A percentile compares a stretch with the other conserved stretches of the same genome.
Evolutionary conservation across 2,329 filamentous ascomycete genomes (phyloP).

Genomic region (Sporothrix globosa): DNA sequence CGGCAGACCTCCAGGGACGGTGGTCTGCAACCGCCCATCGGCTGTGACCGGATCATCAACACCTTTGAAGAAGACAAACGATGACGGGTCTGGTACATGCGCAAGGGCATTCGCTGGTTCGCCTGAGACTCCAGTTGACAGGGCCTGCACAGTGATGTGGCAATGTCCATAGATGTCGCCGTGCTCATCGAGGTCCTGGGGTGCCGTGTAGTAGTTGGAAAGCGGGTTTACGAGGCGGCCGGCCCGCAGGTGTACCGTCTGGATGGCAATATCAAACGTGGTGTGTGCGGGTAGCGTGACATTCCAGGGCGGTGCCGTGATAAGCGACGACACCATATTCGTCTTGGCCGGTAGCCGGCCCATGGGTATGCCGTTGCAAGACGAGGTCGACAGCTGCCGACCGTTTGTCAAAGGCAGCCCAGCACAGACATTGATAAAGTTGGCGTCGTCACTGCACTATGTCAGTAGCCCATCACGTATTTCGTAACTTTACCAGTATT

Average conservation of each 20-base stretch:
- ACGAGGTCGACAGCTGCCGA: slow-evolving; percentile 52
- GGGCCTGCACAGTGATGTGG: slow-evolving; percentile 56
- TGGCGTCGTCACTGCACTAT: slow-evolving; percentile 47
- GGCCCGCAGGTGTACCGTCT: slow-evolving; percentile 54
- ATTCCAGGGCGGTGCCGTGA: slow-evolving; percentile 51
- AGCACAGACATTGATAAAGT: slow-evolving; percentile 62
- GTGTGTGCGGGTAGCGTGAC: slow-evolving; percentile 46
- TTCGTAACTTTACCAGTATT: too few species aligned
- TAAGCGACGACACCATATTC: slow-evolving; percentile 60
- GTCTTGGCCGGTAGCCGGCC: slow-evolving; percentile 55
- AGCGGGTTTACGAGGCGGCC: slow-evolving; percentile 60
- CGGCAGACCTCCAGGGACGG: slow-evolving; percentile 52
- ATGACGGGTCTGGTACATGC: slow-evolving; percentile 42
- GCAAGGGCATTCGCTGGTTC: slow-evolving; percentile 8
- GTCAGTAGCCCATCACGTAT: background rate
- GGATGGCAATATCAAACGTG: slow-evolving; percentile 54
- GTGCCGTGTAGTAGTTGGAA: slow-evolving; percentile 58
- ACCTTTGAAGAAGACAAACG: slow-evolving; percentile 62
- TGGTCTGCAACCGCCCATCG: slow-evolving; percentile 50
- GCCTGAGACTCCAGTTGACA: slow-evolving; percentile 38
- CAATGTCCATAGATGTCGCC: slow-evolving; percentile 51
- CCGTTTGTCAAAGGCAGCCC: slow-evolving; percentile 60
- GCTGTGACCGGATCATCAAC: slow-evolving; percentile 56
- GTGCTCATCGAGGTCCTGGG: slow-evolving; percentile 52
- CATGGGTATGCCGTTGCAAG: slow-evolving; percentile 64